Conservation (phyloP, 2,329 filamentous ascomycete genomes). For the Aspergillus tamarii region DNA sequence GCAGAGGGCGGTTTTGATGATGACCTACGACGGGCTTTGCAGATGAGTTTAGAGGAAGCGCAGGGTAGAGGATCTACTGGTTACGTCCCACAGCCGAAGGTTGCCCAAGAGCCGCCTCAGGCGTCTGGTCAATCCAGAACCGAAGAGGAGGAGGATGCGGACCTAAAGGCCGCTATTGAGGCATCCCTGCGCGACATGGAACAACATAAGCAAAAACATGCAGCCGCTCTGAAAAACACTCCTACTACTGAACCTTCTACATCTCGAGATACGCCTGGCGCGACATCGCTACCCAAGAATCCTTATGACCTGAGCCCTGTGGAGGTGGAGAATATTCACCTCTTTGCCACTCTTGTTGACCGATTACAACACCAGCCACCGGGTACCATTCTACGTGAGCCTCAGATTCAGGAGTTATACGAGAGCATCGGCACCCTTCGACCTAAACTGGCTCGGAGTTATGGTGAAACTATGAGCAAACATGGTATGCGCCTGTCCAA, state of each 20-base stretch:
- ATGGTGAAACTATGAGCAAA: slow-evolving; percentile 99
- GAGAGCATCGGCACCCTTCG: slow-evolving; percentile 93
- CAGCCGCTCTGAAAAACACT: slow-evolving; percentile 80
- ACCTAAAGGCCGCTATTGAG: slow-evolving; percentile 91
- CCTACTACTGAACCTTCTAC: slow-evolving; percentile 58
- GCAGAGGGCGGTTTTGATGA: slow-evolving; percentile 93
- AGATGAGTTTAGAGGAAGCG: slow-evolving; percentile 96
- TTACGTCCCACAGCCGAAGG: slow-evolving; percentile 69
- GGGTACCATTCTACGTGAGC: slow-evolving; percentile 92
- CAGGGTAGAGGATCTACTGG: slow-evolving; percentile 71
- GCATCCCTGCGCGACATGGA: slow-evolving; percentile 97
- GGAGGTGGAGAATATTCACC: slow-evolving; percentile 95
- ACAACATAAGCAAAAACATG: slow-evolving; percentile 91
- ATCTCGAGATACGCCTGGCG: slow-evolving; percentile 52
- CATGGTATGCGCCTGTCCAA: slow-evolving; percentile 67
- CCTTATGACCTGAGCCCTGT: slow-evolving; percentile 93
- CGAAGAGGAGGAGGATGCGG: slow-evolving; percentile 85
- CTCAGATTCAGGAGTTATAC: slow-evolving; percentile 97
- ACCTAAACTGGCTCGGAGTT: slow-evolving; percentile 91
- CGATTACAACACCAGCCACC: slow-evolving; percentile 92
- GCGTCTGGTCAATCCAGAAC: slow-evolving; percentile 44
- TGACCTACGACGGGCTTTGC: slow-evolving; percentile 86
- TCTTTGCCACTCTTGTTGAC: slow-evolving; percentile 93
- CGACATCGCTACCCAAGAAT: slow-evolving; percentile 71
- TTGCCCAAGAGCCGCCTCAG: slow-evolving; percentile 42